Base-by-base conservation (phyloP, 192 early-diverging fungal species). In the Lobosporangium transversale region DNA sequence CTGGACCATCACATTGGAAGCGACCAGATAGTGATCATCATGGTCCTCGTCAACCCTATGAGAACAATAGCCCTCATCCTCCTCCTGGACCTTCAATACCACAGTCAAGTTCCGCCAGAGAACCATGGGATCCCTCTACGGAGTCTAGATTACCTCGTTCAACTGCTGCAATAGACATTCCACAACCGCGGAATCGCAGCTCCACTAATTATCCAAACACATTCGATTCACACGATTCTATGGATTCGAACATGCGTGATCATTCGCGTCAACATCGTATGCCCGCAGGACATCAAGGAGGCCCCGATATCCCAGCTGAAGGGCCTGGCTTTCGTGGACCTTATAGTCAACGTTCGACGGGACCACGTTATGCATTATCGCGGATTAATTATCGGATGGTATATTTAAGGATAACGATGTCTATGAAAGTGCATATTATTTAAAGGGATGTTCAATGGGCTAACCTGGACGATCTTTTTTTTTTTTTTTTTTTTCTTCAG, bases 351-450 rank as follows among this genome's bases (percentile, higher is more conserved):
- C 33, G 56, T 1, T 21, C 31, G 4, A 45, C 26, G 21, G 69
- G 69, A 0, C 69, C 69, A 26, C 69, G 40, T 24, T 71, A 71
- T 29, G 31, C 53, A 21, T 29, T 71, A 21, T 43, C 44, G 23
- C 52, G 52, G 9, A 37, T 64, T 48, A 37, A 71, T 27, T 71
- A 71, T 58, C 53, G 61, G 23, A 64, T 71, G 69, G 69, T 71
- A 71, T 53, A 12, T 26, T 40, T 42, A 18, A 31, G 53, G 36
- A 20, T 21, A 14, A 40, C 8, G 14, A 14, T 10, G 37, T 10
- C 8, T 40, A 3, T 32, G 7, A 3, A 31, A 31, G 29, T 32
- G 18, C 4, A 53, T 33, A 7, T 32, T 30, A 30, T 36, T 24
- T 27, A 17, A 31, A 53, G 12, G 27, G 9, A 42, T 42, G 17